Evolutionary conservation across 306 rosid genomes (phyloP).

Genomic region (Phaseolus lunatus): DNA sequence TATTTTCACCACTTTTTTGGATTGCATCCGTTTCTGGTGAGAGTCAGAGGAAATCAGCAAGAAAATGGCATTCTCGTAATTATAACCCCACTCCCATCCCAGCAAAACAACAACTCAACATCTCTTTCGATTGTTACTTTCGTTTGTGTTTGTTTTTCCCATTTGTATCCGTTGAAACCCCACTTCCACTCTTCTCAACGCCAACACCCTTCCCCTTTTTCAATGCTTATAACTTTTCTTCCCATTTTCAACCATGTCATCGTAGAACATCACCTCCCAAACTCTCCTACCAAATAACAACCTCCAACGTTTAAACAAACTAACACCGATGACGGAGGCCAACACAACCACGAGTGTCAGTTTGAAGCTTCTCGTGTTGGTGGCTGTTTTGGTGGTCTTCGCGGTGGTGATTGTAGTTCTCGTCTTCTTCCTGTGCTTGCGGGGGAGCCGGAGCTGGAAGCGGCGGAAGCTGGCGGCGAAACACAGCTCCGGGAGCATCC

Average conservation of each 20-base stretch:
- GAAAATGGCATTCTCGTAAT: slow-evolving; percentile 22
- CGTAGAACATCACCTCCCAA: not conserved
- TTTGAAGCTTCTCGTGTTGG: slow-evolving; percentile 60
- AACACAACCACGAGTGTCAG: slow-evolving; percentile 44
- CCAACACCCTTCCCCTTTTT: not conserved
- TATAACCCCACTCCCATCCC: slow-evolving; percentile 36
- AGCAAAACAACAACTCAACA: slow-evolving; percentile 37
- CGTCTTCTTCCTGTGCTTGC: slow-evolving; percentile 65
- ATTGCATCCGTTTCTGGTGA: not conserved
- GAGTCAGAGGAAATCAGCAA: not conserved
- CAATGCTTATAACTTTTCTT: slow-evolving; percentile 23
- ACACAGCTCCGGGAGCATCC: slow-evolving; percentile 84
- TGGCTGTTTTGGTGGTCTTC: slow-evolving; percentile 51
- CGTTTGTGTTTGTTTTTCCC: slow-evolving; percentile 12
- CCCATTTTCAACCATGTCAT: not conserved
- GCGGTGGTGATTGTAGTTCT: slow-evolving; percentile 51
- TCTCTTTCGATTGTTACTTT: slow-evolving; percentile 13
- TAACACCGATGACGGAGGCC: slow-evolving; percentile 57
- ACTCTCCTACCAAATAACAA: not conserved
- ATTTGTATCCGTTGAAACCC: slow-evolving; percentile 68
- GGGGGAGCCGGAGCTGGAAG: slow-evolving; percentile 48
- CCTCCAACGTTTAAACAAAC: not conserved
- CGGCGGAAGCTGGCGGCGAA: slow-evolving; percentile 56
- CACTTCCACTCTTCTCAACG: slow-evolving; percentile 42
- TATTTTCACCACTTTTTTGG: not conserved